phyloP scores from a whole-genome alignment of 257 asterid genomes.

The Rehmannia glutinosa region DNA sequence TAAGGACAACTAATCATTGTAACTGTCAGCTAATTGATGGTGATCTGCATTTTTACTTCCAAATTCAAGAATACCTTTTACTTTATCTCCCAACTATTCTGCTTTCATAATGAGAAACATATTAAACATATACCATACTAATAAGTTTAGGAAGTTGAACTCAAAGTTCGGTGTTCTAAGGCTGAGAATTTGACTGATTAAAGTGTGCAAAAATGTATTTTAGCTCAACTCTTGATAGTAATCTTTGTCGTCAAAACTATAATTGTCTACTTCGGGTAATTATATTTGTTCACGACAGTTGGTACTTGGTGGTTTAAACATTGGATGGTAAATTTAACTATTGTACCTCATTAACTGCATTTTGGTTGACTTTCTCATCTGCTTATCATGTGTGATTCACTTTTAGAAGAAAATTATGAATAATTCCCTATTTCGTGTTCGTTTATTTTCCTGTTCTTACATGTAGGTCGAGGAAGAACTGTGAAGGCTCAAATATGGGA shows the following conservation, averaged over 20 bases:
- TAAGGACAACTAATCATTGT: neutral
- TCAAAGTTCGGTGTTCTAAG: neutral
- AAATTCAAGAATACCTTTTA: neutral
- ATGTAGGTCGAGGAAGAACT: conserved; percentile 85
- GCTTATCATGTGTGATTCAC: neutral
- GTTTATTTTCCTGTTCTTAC: neutral
- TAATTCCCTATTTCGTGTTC: conserved; percentile 1
- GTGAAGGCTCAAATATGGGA: conserved; percentile 98
- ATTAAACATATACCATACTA: neutral
- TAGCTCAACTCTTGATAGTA: no score
- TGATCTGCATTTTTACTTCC: neutral
- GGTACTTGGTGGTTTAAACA: no score
- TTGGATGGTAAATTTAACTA: no score
- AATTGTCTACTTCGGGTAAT: neutral
- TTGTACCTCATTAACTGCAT: neutral
- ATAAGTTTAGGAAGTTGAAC: neutral
- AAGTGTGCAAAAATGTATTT: neutral
- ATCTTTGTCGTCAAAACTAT: no score
- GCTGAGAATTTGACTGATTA: neutral
- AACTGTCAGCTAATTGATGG: neutral
- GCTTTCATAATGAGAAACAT: neutral
- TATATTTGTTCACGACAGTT: neutral
- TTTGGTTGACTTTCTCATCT: neutral
- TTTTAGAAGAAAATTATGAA: neutral
- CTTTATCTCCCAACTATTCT: neutral